phyloP scores from a whole-genome alignment of 441 rosid genomes.

The Corymbia citriodora region DNA sequence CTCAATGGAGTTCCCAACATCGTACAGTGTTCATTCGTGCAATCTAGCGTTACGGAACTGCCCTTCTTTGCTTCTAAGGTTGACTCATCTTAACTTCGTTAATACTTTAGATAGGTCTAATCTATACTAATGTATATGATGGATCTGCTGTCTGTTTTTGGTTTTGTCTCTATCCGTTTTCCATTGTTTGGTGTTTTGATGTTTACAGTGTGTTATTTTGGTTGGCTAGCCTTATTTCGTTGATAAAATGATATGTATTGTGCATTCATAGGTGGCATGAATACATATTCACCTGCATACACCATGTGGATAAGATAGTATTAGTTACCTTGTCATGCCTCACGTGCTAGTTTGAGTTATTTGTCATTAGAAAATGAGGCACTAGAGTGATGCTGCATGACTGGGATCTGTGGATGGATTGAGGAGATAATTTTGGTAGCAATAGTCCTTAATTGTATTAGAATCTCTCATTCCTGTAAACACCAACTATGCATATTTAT shows the following conservation, averaged over 20 bases:
- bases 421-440: background rate
- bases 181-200: background rate
- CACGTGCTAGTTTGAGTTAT: background rate
- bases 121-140: background rate
- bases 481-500: background rate
- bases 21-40: conserved; percentile 82
- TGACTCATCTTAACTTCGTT: background rate
- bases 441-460: background rate
- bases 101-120: background rate
- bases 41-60: conserved; percentile 73
- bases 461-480: background rate
- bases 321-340: background rate
- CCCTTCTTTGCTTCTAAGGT: conserved; percentile 99
- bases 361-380: background rate
- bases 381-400: background rate
- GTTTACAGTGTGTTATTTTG: background rate
- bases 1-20: conserved; percentile 91
- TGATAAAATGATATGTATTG: background rate
- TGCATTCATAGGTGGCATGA: background rate
- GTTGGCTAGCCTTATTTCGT: background rate
- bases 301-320: background rate
- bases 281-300: background rate
- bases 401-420: background rate
- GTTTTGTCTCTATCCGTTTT: background rate
- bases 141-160: background rate